Conservation (phyloP, 169 alveolate genomes). For the Cryptosporidium ryanae region DNA sequence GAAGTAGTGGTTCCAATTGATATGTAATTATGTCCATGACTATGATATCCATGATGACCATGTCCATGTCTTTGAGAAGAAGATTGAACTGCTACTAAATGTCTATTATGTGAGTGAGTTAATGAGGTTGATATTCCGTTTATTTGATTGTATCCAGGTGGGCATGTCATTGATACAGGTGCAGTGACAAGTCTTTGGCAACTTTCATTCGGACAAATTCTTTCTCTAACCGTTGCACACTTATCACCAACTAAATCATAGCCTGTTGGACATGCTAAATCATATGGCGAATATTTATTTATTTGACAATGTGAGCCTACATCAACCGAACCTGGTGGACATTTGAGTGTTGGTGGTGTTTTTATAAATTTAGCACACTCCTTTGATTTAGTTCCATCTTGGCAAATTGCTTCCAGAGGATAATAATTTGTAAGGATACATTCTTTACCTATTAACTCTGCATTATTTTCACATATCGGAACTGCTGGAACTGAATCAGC, state of each 20-base stretch:
- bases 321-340: slow-evolving; percentile 71
- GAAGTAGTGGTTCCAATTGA: slow-evolving; percentile 2
- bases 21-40: background rate
- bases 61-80: slow-evolving; percentile 55
- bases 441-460: slow-evolving; percentile 64
- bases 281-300: slow-evolving; percentile 66
- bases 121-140: slow-evolving; percentile 16
- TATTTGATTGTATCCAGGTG: slow-evolving; percentile 72
- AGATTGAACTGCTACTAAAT: slow-evolving; percentile 60
- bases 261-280: slow-evolving; percentile 74
- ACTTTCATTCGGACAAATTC: slow-evolving; percentile 67
- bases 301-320: slow-evolving; percentile 73
- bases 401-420: slow-evolving; percentile 73
- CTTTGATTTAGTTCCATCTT: slow-evolving; percentile 75
- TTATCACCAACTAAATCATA: slow-evolving; percentile 69
- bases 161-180: slow-evolving; percentile 60
- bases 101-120: slow-evolving; percentile 25
- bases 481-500: slow-evolving; percentile 75
- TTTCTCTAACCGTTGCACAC: slow-evolving; percentile 66
- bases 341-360: slow-evolving; percentile 65
- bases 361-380: slow-evolving; percentile 72
- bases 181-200: slow-evolving; percentile 70
- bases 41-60: slow-evolving; percentile 29
- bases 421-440: slow-evolving; percentile 66
- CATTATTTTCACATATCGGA: slow-evolving; percentile 64